These are phyloP conservation scores for Actinomortierella wolfii DNA, from an alignment of 371 early-diverging fungal genomes.

Conservation along the genomic window DNA sequence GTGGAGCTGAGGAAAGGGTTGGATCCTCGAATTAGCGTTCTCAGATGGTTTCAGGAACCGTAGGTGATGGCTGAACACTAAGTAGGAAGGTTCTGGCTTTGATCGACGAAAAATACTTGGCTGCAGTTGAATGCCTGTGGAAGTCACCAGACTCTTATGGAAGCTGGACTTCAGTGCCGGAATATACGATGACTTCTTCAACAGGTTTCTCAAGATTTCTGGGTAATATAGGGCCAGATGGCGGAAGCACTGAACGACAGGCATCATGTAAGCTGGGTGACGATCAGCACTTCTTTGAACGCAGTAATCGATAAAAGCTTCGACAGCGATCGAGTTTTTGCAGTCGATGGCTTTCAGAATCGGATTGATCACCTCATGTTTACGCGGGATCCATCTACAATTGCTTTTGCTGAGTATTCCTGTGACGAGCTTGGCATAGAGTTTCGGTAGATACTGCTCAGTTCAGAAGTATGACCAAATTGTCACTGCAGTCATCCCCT, in stretches of 20 bases:
- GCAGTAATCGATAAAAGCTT: slow-evolving; percentile 39
- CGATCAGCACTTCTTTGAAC: slow-evolving; percentile 37
- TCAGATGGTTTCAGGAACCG: too few relatives aligned
- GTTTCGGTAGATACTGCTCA: too few relatives aligned
- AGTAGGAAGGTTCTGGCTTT: too few relatives aligned
- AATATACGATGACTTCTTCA: slow-evolving; percentile 37
- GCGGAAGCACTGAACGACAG: slow-evolving; percentile 38
- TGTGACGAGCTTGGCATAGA: slow-evolving; percentile 8
- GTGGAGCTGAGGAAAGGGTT: slow-evolving; percentile 25
- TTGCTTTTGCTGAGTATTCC: slow-evolving; percentile 25
- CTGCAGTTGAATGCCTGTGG: slow-evolving; percentile 8
- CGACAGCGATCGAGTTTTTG: slow-evolving; percentile 22
- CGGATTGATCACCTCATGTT: slow-evolving; percentile 26
- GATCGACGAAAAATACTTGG: too few relatives aligned
- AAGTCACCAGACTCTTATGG: slow-evolving; percentile 26
- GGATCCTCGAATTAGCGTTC: too few relatives aligned
- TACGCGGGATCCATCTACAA: slow-evolving; percentile 46
- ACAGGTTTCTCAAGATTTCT: slow-evolving; percentile 26
- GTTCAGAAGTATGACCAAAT: too few relatives aligned
- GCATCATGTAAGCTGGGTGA: slow-evolving; percentile 43
- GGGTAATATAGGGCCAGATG: slow-evolving; percentile 38
- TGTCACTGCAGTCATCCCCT: too few relatives aligned
- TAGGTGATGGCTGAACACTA: slow-evolving; percentile 20
- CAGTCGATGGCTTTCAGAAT: slow-evolving; percentile 39
- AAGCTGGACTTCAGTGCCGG: slow-evolving; percentile 33